Base-by-base conservation (phyloP, 331 rosid genomes). In the Stylosanthes scabra region DNA sequence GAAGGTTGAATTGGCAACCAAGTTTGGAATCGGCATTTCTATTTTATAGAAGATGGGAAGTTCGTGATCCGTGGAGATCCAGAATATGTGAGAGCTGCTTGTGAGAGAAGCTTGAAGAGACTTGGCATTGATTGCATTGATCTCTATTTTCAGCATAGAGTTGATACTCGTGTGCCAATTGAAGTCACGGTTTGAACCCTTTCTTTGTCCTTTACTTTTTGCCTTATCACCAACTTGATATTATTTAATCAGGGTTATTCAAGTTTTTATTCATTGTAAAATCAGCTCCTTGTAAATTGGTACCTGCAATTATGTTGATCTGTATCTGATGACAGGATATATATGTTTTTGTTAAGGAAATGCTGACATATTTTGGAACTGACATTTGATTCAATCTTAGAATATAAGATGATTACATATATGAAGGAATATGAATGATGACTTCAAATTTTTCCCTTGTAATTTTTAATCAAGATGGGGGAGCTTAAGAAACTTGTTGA, bases 141-240 rank as follows among this genome's bases (percentile, higher is more conserved):
- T 84, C 97, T 91, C 66, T 89, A 91, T 57, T 89, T 84, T 69
- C 88, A 80, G 63, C 97, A 89, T 64, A 83, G 96, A 2, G 28
- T 89, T 54, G 93, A 91, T 58, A 83, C 82, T 45, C 87, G 86
- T 31, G 60, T 89, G 37, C 93, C 96, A 1, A 83, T 89, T 61
- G 97, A 89, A 87, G 81, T 89, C 90, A 87, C 97, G 83, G 96
- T 91, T 73, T 0, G 64, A 45, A 8, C 56, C 45, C 45, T 63
- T 69, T 39, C 34, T 66, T 42, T 59, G 16, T 72, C 4, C 25
- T 27, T 66, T 34, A 50, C 14, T n/a, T 7, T 41, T 8, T 8
- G 45, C 11, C 45, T n/a, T n/a, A n/a, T n/a, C n/a, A n/a, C n/a
- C n/a, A n/a, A n/a, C n/a, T n/a, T n/a, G n/a, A n/a, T n/a, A n/a